Percentiles rank a stretch among this genome's conserved stretches.
Conservation (phyloP, 2,329 filamentous ascomycete genomes). For the Albophoma yamanashiensis region DNA sequence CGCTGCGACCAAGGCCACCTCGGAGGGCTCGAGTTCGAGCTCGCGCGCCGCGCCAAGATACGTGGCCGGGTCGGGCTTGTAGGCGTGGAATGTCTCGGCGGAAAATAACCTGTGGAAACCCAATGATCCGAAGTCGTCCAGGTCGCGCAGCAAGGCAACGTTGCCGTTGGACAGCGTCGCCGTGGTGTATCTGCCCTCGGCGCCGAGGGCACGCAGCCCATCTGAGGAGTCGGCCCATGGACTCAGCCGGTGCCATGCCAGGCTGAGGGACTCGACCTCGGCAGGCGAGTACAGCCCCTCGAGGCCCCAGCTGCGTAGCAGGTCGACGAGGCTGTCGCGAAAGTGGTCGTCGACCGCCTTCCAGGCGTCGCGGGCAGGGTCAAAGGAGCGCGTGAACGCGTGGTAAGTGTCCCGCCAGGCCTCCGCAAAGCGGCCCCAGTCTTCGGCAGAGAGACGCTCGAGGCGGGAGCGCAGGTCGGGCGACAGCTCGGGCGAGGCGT, state of each 20-base stretch:
- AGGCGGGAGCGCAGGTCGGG: conserved; percentile 35
- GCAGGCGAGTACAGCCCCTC: conserved; percentile 48
- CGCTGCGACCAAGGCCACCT: conserved; percentile 70
- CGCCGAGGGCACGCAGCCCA: conserved; percentile 43
- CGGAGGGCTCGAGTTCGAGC: conserved; percentile 42
- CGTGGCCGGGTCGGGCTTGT: conserved; percentile 60
- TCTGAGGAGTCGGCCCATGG: conserved; percentile 56
- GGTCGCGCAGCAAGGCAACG: conserved; percentile 51
- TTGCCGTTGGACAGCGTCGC: conserved; percentile 71
- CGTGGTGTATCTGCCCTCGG: conserved; percentile 40
- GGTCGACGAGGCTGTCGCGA: conserved; percentile 44
- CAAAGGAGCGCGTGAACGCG: conserved; percentile 45
- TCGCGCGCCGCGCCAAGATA: conserved; percentile 57
- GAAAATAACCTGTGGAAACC: conserved; percentile 54
- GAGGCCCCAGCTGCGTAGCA: conserved; percentile 47
- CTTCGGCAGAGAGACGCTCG: conserved; percentile 36
- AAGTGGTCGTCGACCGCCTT: conserved; percentile 66
- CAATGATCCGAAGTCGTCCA: conserved; percentile 46
- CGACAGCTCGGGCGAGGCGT: conserved; percentile 33
- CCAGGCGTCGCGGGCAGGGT: conserved; percentile 39
- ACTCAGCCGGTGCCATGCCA: conserved; percentile 60
- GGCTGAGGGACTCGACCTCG: conserved; percentile 53
- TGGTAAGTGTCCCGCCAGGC: conserved; percentile 60
- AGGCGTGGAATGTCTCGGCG: conserved; percentile 60
- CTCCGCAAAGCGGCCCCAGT: conserved; percentile 57